These are phyloP conservation scores for Cytospora paraplurivora DNA, from an alignment of 2,329 filamentous ascomycete genomes.

Conservation along the genomic window DNA sequence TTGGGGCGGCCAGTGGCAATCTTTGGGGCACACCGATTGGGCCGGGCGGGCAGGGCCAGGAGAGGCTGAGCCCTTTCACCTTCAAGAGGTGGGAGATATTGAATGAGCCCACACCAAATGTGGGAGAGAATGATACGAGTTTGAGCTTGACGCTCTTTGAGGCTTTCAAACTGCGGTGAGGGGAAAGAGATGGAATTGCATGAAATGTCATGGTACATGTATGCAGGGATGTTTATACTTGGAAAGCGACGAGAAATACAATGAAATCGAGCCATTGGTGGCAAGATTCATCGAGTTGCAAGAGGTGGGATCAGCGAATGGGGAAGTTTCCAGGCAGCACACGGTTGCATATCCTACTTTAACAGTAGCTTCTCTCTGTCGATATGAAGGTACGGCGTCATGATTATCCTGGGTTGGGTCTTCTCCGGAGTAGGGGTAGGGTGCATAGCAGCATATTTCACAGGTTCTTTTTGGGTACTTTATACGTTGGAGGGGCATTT, in stretches of 20 bases:
- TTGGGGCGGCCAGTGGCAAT: conserved; percentile 17
- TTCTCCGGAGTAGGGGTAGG: neutral
- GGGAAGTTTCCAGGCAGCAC: neutral
- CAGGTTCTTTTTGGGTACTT: too few species aligned
- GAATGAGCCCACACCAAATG: conserved; percentile 55
- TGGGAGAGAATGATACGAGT: conserved; percentile 60
- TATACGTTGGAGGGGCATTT: too few species aligned
- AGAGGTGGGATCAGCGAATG: neutral
- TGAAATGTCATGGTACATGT: neutral
- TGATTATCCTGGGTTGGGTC: neutral
- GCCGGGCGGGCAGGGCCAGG: conserved; percentile 22
- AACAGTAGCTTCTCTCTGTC: neutral
- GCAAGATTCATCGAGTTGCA: too few species aligned
- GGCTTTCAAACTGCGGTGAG: conserved; percentile 44
- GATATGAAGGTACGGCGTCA: conserved; percentile 4
- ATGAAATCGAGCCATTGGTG: neutral
- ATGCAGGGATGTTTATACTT: neutral
- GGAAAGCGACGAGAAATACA: neutral
- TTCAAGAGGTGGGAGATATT: conserved; percentile 61
- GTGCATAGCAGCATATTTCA: neutral
- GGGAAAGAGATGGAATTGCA: neutral
- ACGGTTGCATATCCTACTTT: neutral
- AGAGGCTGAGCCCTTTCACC: conserved; percentile 37
- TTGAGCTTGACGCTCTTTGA: conserved; percentile 60
- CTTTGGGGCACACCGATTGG: conserved; percentile 23